Evolutionary conservation across 441 rosid species (phyloP).

Genomic region (Lepidium campestre): DNA sequence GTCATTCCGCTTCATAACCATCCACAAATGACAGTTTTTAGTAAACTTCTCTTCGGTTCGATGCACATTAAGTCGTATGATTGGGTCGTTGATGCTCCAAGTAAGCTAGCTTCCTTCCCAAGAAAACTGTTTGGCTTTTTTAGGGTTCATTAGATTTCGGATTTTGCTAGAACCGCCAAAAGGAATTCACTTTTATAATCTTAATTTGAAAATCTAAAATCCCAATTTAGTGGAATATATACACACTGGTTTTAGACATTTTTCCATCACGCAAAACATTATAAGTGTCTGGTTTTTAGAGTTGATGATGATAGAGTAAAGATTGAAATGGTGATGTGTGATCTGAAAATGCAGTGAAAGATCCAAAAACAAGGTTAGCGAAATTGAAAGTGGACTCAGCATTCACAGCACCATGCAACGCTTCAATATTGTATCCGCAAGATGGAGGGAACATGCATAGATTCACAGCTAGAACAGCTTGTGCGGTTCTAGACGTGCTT

Average conservation of each 20-base stretch:
- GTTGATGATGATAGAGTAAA: neutral
- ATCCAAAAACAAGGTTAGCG: slow-evolving; percentile 51
- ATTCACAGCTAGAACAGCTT: slow-evolving; percentile 76
- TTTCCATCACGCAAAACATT: no score
- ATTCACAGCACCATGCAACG: slow-evolving; percentile 66
- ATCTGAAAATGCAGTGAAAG: slow-evolving; percentile 21
- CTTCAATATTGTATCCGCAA: slow-evolving; percentile 78
- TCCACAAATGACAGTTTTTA: slow-evolving; percentile 95
- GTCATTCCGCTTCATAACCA: slow-evolving; percentile 92
- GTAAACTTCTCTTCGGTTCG: slow-evolving; percentile 84
- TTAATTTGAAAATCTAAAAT: neutral
- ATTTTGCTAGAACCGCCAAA: neutral
- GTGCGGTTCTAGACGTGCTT: slow-evolving; percentile 87
- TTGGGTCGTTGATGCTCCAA: slow-evolving; percentile 58
- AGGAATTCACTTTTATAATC: neutral
- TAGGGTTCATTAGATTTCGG: neutral
- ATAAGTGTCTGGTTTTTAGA: neutral
- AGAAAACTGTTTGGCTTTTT: neutral
- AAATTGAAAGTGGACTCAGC: slow-evolving; percentile 65
- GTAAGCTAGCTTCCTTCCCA: slow-evolving; percentile 25
- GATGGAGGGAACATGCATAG: slow-evolving; percentile 97
- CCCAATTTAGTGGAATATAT: neutral
- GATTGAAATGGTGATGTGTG: neutral
- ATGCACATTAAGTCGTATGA: slow-evolving; percentile 94
- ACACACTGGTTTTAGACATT: no score